Percentiles rank a stretch among this genome's conserved stretches.
Evolutionary conservation across 305 asterid species (phyloP).

Genomic region (Fraxinus latifolia): DNA sequence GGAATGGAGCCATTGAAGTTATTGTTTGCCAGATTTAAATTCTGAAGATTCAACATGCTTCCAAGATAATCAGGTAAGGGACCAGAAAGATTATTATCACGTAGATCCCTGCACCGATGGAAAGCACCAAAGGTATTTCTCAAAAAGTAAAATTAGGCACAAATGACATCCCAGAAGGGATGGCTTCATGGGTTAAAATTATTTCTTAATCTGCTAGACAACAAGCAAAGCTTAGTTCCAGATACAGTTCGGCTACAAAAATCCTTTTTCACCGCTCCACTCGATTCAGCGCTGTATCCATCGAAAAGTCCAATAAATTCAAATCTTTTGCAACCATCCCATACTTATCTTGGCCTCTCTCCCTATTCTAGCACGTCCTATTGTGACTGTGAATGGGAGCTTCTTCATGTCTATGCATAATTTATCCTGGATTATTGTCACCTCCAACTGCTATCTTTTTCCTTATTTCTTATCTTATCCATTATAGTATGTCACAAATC

Average conservation of each 20-base stretch:
- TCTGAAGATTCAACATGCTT: slow-evolving; percentile 52
- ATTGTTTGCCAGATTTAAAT: slow-evolving; percentile 68
- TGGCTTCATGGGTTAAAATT: background rate
- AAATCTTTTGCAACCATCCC: background rate
- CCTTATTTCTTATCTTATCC: background rate
- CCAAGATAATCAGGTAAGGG: slow-evolving; percentile 63
- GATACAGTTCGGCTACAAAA: background rate
- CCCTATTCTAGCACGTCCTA: background rate
- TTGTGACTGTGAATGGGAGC: background rate
- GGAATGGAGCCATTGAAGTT: slow-evolving; percentile 74
- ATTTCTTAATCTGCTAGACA: background rate
- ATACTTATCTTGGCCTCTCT: background rate
- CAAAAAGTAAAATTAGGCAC: background rate
- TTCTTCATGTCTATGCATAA: background rate
- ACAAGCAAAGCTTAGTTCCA: background rate
- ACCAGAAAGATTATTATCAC: slow-evolving; percentile 61
- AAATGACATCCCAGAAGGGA: background rate
- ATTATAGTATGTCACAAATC: background rate
- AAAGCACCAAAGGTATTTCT: background rate
- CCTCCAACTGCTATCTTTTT: background rate
- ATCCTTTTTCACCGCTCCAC: background rate
- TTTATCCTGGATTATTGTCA: background rate
- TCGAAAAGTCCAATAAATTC: background rate
- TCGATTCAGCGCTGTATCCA: background rate
- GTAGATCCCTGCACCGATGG: slow-evolving; percentile 60